These are phyloP conservation scores for Chlorella sp. DNA, from an alignment of 139 green algal genomes.

Conservation along the genomic window DNA sequence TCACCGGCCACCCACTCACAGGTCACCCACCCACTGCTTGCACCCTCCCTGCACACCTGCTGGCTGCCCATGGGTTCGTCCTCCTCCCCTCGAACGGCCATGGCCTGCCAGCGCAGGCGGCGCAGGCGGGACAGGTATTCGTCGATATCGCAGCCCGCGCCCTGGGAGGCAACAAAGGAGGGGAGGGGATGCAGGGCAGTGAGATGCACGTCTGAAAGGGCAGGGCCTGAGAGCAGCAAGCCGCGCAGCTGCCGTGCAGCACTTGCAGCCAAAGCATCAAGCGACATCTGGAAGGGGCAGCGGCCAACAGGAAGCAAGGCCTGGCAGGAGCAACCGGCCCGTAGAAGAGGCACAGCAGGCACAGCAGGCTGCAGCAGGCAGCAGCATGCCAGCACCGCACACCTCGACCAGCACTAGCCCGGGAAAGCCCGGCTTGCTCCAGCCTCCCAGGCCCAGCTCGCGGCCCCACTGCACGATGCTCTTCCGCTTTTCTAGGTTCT, in stretches of 20 bases:
- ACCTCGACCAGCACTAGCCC: slow-evolving; percentile 36
- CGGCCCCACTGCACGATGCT: slow-evolving; percentile 64
- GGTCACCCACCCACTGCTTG: too few species aligned
- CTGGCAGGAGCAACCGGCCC: too few species aligned
- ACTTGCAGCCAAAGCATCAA: too few species aligned
- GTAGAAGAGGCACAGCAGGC: too few species aligned
- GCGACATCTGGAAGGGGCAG: too few species aligned
- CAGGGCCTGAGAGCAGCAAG: too few species aligned
- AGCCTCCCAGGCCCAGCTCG: slow-evolving; percentile 61
- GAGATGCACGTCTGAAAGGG: too few species aligned
- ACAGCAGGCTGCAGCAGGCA: neutral
- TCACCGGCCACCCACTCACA: too few species aligned
- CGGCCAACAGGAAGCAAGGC: too few species aligned
- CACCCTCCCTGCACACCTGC: neutral
- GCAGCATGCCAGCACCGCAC: neutral
- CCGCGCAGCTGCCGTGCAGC: too few species aligned
- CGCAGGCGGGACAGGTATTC: slow-evolving; percentile 60
- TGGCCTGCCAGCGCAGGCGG: slow-evolving; percentile 64
- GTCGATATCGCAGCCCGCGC: slow-evolving; percentile 31
- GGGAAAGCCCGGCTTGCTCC: slow-evolving; percentile 70
- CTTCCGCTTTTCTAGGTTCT: slow-evolving; percentile 72
- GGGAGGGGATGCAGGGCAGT: neutral
- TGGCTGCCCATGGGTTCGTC: neutral
- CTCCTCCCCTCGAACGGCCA: slow-evolving; percentile 60
- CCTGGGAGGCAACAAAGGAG: slow-evolving; percentile 7